phyloP scores from a whole-genome alignment of 345 rosid genomes.

The Gynandropsis gynandra region DNA sequence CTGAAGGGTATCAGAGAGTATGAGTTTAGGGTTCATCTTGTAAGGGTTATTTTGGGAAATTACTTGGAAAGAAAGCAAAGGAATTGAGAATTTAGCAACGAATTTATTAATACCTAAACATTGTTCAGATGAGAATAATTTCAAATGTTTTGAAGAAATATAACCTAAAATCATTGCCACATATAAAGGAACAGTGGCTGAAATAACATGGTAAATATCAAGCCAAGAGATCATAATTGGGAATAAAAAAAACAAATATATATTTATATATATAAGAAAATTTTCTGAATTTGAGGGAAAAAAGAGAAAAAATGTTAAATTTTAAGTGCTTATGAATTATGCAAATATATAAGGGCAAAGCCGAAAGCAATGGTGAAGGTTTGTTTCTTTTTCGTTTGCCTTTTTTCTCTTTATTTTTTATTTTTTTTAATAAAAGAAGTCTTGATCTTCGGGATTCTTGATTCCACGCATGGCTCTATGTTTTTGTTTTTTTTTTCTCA shows the following conservation, averaged over 20 bases:
- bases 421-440: constrained; percentile 14
- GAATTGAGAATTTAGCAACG: constrained; percentile 80
- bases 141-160: constrained; percentile 56
- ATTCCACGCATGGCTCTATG: constrained; percentile 14
- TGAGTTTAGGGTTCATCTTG: constrained; percentile 62
- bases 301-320: constrained; percentile 12
- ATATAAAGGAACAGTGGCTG: constrained; percentile 79
- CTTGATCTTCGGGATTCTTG: constrained; percentile 20
- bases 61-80: constrained; percentile 69
- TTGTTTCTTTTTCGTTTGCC: too few relatives aligned
- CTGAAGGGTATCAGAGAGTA: constrained; percentile 54
- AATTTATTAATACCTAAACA: constrained; percentile 87
- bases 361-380: not conserved
- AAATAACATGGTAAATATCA: constrained; percentile 70
- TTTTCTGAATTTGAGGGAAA: constrained; percentile 12
- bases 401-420: constrained; percentile 9
- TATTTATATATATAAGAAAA: too few relatives aligned
- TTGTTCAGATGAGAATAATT: constrained; percentile 70
- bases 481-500: too few relatives aligned
- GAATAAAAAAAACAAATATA: too few relatives aligned
- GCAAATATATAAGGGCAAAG: constrained; percentile 23
- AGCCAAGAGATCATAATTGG: constrained; percentile 43
- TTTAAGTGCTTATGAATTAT: constrained; percentile 11
- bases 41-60: constrained; percentile 63
- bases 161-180: constrained; percentile 67